Evolutionary conservation across 73 alveolate genomes (phyloP), one percentile per base, ranked within the genome.

Genomic region (Uronychia setigera): DNA sequence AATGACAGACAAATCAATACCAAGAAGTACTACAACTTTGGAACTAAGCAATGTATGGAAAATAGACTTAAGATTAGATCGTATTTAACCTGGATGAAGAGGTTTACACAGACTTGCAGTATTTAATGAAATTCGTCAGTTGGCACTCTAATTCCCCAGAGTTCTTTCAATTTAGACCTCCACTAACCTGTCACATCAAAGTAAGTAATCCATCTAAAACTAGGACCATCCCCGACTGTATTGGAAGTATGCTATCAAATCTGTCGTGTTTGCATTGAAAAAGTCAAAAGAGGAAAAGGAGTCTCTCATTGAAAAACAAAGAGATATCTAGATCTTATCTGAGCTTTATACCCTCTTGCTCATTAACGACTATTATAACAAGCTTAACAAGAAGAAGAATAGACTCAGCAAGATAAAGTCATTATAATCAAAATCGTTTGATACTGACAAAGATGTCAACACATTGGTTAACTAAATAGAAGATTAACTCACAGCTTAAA

Each of bases 171-270:
- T 67, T 79, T 33, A 86, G 92, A 35, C 92, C 92, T 14, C 9
- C 87, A 13, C 5, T 67, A 5, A 46, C 67, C n/a, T 11, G 19
- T 5, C 5, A 5, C 67, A 5, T 19, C 67, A 46, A 46, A n/a
- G n/a, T n/a, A n/a, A n/a, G n/a, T n/a, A n/a, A n/a, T n/a, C n/a
- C n/a, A n/a, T n/a, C 74, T 14, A 57, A 57, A 14, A 13, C 28
- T 33, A 78, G 35, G 82, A 80, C 33, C 33, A 79, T 32, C 76
- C 88, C 57, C 19, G 28, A 14, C 32, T 9, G 19, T 86, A 59
- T 79, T 86, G 92, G 92, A 58, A 33, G 79, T 86, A 86, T 32
- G 92, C 92, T 33, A 58, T 86, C 30, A 86, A 83, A 26, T 78
- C 92, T 0, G 67, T 85, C 32, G 77, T 85, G 0, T 78, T 32